A percentile compares a stretch with the other conserved stretches of the same genome.
phyloP scores from a whole-genome alignment of 257 asterid species.

The Solanum pennellii region DNA sequence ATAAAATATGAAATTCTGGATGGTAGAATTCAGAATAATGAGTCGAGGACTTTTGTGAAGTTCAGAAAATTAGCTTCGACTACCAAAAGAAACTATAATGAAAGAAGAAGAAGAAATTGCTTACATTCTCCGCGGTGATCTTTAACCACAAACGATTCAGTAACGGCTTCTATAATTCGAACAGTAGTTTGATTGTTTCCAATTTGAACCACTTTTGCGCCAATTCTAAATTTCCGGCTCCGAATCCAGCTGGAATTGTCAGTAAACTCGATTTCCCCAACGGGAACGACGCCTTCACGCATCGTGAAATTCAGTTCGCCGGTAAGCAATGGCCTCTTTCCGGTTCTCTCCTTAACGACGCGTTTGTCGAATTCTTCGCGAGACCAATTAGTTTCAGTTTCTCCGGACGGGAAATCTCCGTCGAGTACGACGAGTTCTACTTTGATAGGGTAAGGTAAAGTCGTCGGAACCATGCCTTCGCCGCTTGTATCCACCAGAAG shows the following conservation, averaged over 20 bases:
- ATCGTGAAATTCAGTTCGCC: slow-evolving; percentile 34
- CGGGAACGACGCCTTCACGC: slow-evolving; percentile 32
- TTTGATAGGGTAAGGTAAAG: slow-evolving; percentile 22
- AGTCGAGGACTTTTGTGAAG: neutral
- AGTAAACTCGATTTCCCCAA: slow-evolving; percentile 59
- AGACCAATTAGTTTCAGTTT: slow-evolving; percentile 14
- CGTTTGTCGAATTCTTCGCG: slow-evolving; percentile 19
- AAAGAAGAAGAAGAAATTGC: slow-evolving; percentile 3
- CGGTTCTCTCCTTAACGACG: slow-evolving; percentile 46
- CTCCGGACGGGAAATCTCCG: slow-evolving; percentile 38
- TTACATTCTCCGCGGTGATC: slow-evolving; percentile 79
- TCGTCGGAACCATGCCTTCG: neutral
- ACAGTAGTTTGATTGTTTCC: neutral
- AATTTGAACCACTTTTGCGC: slow-evolving; percentile 38
- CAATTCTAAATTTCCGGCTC: slow-evolving; percentile 48
- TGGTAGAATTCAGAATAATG: neutral
- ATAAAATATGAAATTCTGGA: neutral
- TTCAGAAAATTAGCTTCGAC: neutral
- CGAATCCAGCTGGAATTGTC: slow-evolving; percentile 81
- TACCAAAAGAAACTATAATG: neutral
- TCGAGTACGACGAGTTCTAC: slow-evolving; percentile 51
- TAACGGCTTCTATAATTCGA: slow-evolving; percentile 37
- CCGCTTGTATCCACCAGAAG: slow-evolving; percentile 17
- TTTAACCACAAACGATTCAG: slow-evolving; percentile 55
- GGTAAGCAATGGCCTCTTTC: slow-evolving; percentile 51